These are phyloP conservation scores for barley (Hordeum vulgare) DNA, from an alignment of 176 grass and related monocot genomes.

Conservation along the genomic window MorexV3_pseudomolecules_assembly NC_058524.1:406310436-406310935, in stretches of 20 bases:
- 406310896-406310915: conserved; percentile 4
- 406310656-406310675: background rate
- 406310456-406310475: conserved; percentile 17
- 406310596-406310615: background rate
- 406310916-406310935: conserved; percentile 1
- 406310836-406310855: background rate
- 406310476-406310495: conserved; percentile 29
- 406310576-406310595: background rate
- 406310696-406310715: background rate
- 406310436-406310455: conserved; percentile 36
- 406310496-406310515: background rate
- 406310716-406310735: background rate
- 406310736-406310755: conserved; percentile 14
- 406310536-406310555: background rate
- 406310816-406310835: background rate
- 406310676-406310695: background rate
- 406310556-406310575: background rate
- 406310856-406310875: background rate
- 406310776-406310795: conserved; percentile 42
- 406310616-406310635: background rate
- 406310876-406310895: background rate
- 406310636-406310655: background rate
- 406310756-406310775: conserved; percentile 53
- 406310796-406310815: conserved; percentile 16
- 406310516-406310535: conserved; percentile 16